A percentile compares a stretch with the other conserved stretches of the same genome.
phyloP scores from a whole-genome alignment of 805 yeast genomes.

The Starmerella tilneyi region DNA sequence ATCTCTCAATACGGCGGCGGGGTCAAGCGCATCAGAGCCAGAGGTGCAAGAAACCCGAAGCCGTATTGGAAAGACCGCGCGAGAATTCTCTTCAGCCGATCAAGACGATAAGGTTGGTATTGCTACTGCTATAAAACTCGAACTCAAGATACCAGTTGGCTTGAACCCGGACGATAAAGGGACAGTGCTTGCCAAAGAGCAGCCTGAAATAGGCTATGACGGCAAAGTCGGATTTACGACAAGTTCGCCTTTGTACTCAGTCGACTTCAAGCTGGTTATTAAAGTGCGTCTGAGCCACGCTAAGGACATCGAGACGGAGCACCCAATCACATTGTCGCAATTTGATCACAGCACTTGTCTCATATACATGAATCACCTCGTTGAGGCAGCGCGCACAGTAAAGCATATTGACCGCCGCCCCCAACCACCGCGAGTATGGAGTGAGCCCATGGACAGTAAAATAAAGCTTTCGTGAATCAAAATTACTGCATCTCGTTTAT shows the following conservation, averaged over 20 bases:
- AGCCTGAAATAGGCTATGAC: slow-evolving; percentile 31
- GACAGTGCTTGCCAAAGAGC: slow-evolving; percentile 28
- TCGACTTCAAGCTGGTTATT: slow-evolving; percentile 30
- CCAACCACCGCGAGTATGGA: slow-evolving; percentile 22
- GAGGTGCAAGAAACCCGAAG: slow-evolving; percentile 30
- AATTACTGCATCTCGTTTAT: too few relatives aligned
- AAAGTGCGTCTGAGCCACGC: slow-evolving; percentile 33
- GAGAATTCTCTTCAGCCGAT: slow-evolving; percentile 25
- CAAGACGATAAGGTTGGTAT: slow-evolving; percentile 22
- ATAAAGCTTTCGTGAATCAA: slow-evolving; percentile 1
- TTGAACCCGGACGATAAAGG: slow-evolving; percentile 22
- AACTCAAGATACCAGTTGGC: slow-evolving; percentile 28
- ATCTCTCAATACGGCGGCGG: neutral
- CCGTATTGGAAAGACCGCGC: slow-evolving; percentile 27
- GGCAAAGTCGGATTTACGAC: slow-evolving; percentile 32
- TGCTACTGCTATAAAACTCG: slow-evolving; percentile 25
- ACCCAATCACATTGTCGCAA: slow-evolving; percentile 31
- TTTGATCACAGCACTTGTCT: slow-evolving; percentile 32
- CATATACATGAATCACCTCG: slow-evolving; percentile 30
- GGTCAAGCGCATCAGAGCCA: slow-evolving; percentile 1
- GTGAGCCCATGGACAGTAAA: slow-evolving; percentile 15
- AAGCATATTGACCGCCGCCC: slow-evolving; percentile 16
- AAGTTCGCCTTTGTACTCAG: slow-evolving; percentile 29
- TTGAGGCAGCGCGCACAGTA: slow-evolving; percentile 30
- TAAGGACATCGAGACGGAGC: slow-evolving; percentile 32